A percentile compares a stretch with the other conserved stretches of the same genome.
These are phyloP conservation scores for Colletotrichum sojae DNA, from an alignment of 2,329 filamentous ascomycete genomes.

Conservation along the genomic window DNA sequence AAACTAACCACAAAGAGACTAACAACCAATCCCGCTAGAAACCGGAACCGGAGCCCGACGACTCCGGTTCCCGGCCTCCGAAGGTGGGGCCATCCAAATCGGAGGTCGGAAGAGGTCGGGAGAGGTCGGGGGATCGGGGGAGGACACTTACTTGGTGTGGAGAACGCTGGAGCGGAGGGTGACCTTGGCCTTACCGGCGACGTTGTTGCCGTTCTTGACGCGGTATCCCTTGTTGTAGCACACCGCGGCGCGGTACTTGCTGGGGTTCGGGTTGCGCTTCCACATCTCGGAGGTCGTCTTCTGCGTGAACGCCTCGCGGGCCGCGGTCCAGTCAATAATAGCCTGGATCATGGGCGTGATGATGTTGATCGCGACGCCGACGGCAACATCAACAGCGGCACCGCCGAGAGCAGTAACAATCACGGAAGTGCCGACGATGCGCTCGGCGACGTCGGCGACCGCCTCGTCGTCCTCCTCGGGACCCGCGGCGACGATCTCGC, in stretches of 20 bases:
- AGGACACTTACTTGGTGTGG: constrained; percentile 12
- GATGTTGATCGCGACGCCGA: constrained; percentile 14
- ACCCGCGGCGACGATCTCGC: constrained; percentile 10
- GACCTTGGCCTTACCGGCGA: constrained; percentile 27
- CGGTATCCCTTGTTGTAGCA: constrained; percentile 30
- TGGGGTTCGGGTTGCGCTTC: constrained; percentile 19
- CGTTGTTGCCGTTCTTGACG: constrained; percentile 1
- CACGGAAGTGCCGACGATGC: neutral
- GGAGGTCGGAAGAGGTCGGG: no score
- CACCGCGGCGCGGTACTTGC: constrained; percentile 17
- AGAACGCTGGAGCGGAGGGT: constrained; percentile 13
- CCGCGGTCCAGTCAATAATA: constrained; percentile 16
- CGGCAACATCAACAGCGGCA: constrained; percentile 7
- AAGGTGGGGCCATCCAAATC: no score
- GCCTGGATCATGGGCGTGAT: constrained; percentile 5
- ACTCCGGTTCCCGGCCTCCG: no score
- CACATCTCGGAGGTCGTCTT: constrained; percentile 25
- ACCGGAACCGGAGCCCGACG: no score
- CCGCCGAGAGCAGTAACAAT: constrained; percentile 4
- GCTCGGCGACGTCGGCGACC: neutral
- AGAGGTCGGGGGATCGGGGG: neutral
- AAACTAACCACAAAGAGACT: constrained; percentile 9
- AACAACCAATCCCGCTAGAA: neutral
- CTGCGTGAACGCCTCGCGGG: constrained; percentile 25
- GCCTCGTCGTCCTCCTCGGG: neutral